Evolutionary conservation across 306 rosid genomes (phyloP).

Genomic region (Rosa persica): DNA sequence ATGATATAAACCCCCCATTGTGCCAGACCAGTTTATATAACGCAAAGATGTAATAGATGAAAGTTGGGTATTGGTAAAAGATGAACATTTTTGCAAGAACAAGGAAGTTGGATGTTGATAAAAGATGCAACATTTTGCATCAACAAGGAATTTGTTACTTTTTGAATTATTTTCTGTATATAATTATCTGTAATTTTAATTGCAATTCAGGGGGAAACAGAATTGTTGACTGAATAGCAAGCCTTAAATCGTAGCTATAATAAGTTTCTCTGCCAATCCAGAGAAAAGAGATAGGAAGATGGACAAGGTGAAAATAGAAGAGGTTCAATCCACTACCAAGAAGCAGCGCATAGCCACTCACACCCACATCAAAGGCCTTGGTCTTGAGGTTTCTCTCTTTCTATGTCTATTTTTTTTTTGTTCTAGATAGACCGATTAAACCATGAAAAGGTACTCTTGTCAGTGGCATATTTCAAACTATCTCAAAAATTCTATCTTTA

Average conservation of each 20-base stretch:
- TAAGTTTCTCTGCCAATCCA: not conserved
- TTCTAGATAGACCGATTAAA: not conserved
- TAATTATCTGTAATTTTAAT: too few relatives aligned
- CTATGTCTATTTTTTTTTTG: not conserved
- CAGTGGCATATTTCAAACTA: not conserved
- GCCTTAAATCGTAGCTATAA: not conserved
- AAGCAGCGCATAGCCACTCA: constrained; percentile 66
- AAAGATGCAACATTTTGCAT: too few relatives aligned
- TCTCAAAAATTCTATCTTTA: not conserved
- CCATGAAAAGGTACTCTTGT: not conserved
- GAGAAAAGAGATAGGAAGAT: constrained; percentile 12
- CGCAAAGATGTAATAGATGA: too few relatives aligned
- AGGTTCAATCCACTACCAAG: constrained; percentile 84
- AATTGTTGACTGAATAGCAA: not conserved
- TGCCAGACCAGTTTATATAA: too few relatives aligned
- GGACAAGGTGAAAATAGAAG: constrained; percentile 76
- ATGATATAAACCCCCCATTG: too few relatives aligned
- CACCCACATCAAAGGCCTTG: constrained; percentile 84
- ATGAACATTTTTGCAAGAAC: too few relatives aligned
- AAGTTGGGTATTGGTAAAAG: too few relatives aligned
- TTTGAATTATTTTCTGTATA: too few relatives aligned
- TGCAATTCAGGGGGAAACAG: too few relatives aligned
- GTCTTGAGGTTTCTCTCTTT: constrained; percentile 68
- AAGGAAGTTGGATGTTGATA: too few relatives aligned
- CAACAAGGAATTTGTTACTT: too few relatives aligned